Evolutionary conservation across 2,329 filamentous ascomycete genomes (phyloP), one percentile per base, ranked within the genome.

Genomic region (Colletotrichum cordylinicola): DNA sequence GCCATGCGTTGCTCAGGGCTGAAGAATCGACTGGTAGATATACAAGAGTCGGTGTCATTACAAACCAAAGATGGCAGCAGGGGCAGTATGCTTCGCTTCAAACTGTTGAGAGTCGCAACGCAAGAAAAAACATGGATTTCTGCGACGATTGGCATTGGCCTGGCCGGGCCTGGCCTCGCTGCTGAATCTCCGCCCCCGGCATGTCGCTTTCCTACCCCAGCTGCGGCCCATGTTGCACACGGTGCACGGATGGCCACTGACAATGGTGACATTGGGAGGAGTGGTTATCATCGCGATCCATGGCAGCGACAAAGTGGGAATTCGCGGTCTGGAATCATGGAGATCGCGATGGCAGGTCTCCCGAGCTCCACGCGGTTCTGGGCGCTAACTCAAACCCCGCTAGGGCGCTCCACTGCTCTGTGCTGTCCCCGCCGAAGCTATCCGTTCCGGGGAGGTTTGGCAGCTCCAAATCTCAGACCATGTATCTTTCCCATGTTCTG

Each of bases 361-460:
- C 43, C 0, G 43, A 13, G 33, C 39, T 62, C 73, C 70, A 68
- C 70, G 21, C 43, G 43, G 9, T 15, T 27, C 13, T 18, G 43
- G 33, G 39, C 56, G 56, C 73, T 73, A 73, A 48, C 61, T 31
- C 15, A 67, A 72, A 62, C 62, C 21, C 33, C 55, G 56, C 43
- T 73, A 68, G 73, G 29, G 64, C 55, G 15, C 16, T 21, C 56
- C 35, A 48, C 33, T 31, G 39, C 62, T 27, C 29, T 35, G 43
- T 37, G 64, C 56, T 68, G 69, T 27, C 73, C 73, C 73, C 73
- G 56, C 70, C 73, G 31, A 67, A 73, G 70, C 73, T 72, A 67
- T 72, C 73, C 73, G 73, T 71, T 72, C 64, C 55, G 55, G 73
- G 62, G n/a, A n/a, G 27, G 35, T n/a, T 33, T 61, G 67, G 67